phyloP scores from a whole-genome alignment of 2,329 filamentous ascomycete genomes.

The Alternaria consortialis region DNA sequence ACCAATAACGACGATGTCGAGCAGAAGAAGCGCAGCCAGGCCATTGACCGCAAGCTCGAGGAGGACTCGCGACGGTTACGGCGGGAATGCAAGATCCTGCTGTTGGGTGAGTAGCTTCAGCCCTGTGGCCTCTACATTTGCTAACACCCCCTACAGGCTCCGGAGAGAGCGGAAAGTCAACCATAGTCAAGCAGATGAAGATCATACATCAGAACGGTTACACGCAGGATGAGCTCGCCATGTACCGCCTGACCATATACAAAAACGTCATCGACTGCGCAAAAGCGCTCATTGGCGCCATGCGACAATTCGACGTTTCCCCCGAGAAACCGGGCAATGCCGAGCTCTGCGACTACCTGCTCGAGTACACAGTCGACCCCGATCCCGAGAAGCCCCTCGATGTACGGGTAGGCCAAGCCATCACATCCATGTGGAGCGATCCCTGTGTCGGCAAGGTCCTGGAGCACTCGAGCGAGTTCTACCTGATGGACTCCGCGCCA shows the following conservation, averaged over 20 bases:
- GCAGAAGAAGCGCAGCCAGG: slow-evolving; percentile 95
- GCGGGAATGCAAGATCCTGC: slow-evolving; percentile 97
- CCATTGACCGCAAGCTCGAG: slow-evolving; percentile 91
- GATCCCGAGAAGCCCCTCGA: slow-evolving; percentile 89
- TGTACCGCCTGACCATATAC: slow-evolving; percentile 96
- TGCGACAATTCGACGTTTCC: slow-evolving; percentile 89
- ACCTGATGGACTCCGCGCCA: slow-evolving; percentile 98
- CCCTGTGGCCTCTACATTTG: not conserved
- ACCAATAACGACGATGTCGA: slow-evolving; percentile 85
- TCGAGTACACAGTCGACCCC: slow-evolving; percentile 88
- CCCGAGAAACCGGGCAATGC: slow-evolving; percentile 75
- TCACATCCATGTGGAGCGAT: slow-evolving; percentile 90
- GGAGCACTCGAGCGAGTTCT: slow-evolving; percentile 97
- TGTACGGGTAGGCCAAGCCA: slow-evolving; percentile 79
- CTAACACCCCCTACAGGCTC: slow-evolving; percentile 71
- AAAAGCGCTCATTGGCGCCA: slow-evolving; percentile 88
- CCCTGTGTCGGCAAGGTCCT: slow-evolving; percentile 82
- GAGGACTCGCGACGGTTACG: slow-evolving; percentile 92
- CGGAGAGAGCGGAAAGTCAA: slow-evolving; percentile 98
- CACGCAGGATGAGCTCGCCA: slow-evolving; percentile 88
- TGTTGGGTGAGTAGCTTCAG: slow-evolving; percentile 74
- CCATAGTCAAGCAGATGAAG: slow-evolving; percentile 99
- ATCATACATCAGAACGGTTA: slow-evolving; percentile 99
- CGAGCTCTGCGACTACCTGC: slow-evolving; percentile 79
- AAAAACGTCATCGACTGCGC: slow-evolving; percentile 98